These are phyloP conservation scores for Agrocybe chaxingu DNA, from an alignment of 768 basidiomycete species.

Conservation along the genomic window DNA sequence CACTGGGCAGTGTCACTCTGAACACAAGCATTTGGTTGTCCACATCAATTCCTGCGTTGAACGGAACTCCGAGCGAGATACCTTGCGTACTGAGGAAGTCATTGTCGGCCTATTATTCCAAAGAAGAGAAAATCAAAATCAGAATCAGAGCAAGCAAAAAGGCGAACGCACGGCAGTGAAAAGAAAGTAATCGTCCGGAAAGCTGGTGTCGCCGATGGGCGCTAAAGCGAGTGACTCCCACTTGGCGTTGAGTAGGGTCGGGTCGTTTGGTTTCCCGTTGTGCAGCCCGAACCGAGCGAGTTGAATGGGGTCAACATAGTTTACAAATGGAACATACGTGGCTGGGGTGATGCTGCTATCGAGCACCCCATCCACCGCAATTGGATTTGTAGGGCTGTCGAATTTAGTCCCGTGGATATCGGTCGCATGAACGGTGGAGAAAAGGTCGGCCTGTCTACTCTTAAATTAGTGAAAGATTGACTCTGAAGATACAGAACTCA, in stretches of 20 bases:
- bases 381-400: slow-evolving; percentile 48
- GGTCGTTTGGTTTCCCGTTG: slow-evolving; percentile 50
- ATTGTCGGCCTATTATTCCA: slow-evolving; percentile 46
- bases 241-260: slow-evolving; percentile 56
- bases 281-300: slow-evolving; percentile 63
- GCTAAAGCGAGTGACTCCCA: slow-evolving; percentile 68
- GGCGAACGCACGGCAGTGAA: slow-evolving; percentile 49
- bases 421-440: slow-evolving; percentile 55
- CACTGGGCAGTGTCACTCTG: slow-evolving; percentile 49
- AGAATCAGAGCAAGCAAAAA: too few relatives aligned
- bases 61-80: slow-evolving; percentile 42
- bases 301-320: slow-evolving; percentile 49
- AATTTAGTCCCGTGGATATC: slow-evolving; percentile 58
- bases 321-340: slow-evolving; percentile 54
- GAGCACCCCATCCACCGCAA: slow-evolving; percentile 48
- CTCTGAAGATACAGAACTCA: slow-evolving; percentile 18
- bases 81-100: slow-evolving; percentile 58
- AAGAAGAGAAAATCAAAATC: not conserved
- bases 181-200: slow-evolving; percentile 67
- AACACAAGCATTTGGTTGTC: slow-evolving; percentile 62
- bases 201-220: slow-evolving; percentile 43
- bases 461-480: not conserved
- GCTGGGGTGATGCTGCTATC: slow-evolving; percentile 47
- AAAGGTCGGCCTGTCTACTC: slow-evolving; percentile 54
- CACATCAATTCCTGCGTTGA: slow-evolving; percentile 47